phyloP scores from a whole-genome alignment of 1,284 basidiomycete species.

The Ganoderma lingzhi region DNA sequence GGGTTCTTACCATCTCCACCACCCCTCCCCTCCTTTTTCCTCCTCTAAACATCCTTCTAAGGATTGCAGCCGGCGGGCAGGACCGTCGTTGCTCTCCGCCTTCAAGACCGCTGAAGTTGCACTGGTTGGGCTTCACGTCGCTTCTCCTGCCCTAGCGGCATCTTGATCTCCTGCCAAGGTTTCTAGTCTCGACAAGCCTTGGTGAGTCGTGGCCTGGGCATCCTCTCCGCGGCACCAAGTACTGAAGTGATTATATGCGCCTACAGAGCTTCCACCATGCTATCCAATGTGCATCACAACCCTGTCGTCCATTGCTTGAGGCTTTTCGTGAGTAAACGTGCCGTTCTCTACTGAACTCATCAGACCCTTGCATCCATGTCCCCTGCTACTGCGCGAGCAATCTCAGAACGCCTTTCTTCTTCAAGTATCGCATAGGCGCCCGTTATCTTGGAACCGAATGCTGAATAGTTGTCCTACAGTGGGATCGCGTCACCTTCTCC shows the following conservation, averaged over 20 bases:
- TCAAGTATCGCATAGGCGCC: not conserved
- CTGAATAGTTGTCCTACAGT: slow-evolving; percentile 52
- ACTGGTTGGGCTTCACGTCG: slow-evolving; percentile 40
- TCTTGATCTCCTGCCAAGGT: slow-evolving; percentile 35
- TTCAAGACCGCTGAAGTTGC: slow-evolving; percentile 33
- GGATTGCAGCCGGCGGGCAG: slow-evolving; percentile 54
- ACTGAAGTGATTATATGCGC: slow-evolving; percentile 6
- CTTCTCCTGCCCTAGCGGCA: slow-evolving; percentile 56
- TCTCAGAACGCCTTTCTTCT: not conserved
- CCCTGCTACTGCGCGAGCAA: not conserved
- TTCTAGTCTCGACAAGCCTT: slow-evolving; percentile 38
- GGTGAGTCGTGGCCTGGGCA: slow-evolving; percentile 18
- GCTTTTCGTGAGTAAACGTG: slow-evolving; percentile 56
- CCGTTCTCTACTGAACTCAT: not conserved
- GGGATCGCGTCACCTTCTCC: slow-evolving; percentile 75
- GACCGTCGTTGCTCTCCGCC: slow-evolving; percentile 48
- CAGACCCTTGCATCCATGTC: not conserved
- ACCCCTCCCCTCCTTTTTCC: slow-evolving; percentile 29
- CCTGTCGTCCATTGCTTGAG: slow-evolving; percentile 54
- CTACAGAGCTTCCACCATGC: slow-evolving; percentile 28
- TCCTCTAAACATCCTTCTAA: slow-evolving; percentile 40
- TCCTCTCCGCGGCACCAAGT: slow-evolving; percentile 14
- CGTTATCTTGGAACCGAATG: not conserved
- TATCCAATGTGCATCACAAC: slow-evolving; percentile 35
- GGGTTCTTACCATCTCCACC: slow-evolving; percentile 32